These are phyloP conservation scores for Pyrenochaeta sp. DNA, from an alignment of 2,329 filamentous ascomycete genomes.

Conservation along the genomic window DNA sequence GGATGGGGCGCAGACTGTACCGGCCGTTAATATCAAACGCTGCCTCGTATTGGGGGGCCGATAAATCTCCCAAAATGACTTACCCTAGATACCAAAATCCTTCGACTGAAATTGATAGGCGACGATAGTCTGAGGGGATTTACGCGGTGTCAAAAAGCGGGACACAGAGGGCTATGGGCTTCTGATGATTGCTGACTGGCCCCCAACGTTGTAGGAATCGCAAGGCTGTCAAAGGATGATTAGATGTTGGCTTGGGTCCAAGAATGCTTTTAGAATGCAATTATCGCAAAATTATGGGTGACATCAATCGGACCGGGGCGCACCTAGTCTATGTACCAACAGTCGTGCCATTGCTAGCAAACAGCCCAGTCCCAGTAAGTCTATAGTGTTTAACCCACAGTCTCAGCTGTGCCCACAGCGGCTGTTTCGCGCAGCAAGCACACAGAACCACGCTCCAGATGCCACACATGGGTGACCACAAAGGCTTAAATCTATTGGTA, in stretches of 20 bases:
- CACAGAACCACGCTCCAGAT: conserved; percentile 4
- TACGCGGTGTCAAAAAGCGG: background rate
- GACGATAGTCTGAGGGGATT: background rate
- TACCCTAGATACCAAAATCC: background rate
- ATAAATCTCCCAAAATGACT: background rate
- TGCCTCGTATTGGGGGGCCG: background rate
- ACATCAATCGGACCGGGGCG: background rate
- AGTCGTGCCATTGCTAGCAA: background rate
- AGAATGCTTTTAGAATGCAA: background rate
- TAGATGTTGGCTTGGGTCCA: background rate
- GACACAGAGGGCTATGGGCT: background rate
- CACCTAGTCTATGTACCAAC: conserved; percentile 4
- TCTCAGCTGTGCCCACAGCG: conserved; percentile 11
- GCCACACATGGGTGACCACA: background rate
- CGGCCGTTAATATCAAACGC: conserved; percentile 5
- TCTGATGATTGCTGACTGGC: background rate
- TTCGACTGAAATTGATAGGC: background rate
- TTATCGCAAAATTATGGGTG: background rate
- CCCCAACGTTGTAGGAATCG: background rate
- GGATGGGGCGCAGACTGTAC: conserved; percentile 6
- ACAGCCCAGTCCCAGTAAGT: background rate
- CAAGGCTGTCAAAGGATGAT: background rate
- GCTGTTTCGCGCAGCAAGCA: conserved; percentile 8
- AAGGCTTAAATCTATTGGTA: background rate
- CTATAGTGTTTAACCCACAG: conserved; percentile 3